Evolutionary conservation across 192 early-diverging fungal genomes (phyloP).

Genomic region (Globomyces pollinis-pini): DNA sequence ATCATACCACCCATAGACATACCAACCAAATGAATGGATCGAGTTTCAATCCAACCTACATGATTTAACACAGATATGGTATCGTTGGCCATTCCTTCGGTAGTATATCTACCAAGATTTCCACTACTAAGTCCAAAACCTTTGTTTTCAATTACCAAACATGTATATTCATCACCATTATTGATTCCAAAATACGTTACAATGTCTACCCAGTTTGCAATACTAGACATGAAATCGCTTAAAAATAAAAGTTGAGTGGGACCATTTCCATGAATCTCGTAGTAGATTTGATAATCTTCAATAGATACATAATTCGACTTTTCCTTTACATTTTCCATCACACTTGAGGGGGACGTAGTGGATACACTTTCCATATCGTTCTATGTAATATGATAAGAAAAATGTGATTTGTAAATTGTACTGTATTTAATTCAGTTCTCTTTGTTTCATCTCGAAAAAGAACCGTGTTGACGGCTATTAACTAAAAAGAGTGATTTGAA

Average conservation of each 20-base stretch:
- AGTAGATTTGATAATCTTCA: not conserved
- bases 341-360: too few relatives aligned
- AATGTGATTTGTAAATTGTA: too few relatives aligned
- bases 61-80: not conserved
- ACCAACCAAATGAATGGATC: slow-evolving; percentile 1
- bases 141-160: slow-evolving; percentile 2
- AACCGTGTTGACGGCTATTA: too few relatives aligned
- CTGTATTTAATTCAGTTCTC: too few relatives aligned
- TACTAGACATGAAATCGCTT: not conserved
- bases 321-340: too few relatives aligned
- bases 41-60: not conserved
- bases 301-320: too few relatives aligned
- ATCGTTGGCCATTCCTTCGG: slow-evolving; percentile 5
- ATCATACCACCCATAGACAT: slow-evolving; percentile 9
- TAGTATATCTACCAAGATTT: not conserved
- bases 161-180: not conserved
- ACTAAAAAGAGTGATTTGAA: too few relatives aligned
- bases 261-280: slow-evolving; percentile 8
- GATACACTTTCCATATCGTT: too few relatives aligned
- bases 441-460: too few relatives aligned
- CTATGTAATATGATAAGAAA: too few relatives aligned
- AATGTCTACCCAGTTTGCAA: not conserved
- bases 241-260: not conserved
- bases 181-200: not conserved
- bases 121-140: not conserved